Percentiles rank a stretch among this genome's conserved stretches.
Conservation (phyloP, 2,329 filamentous ascomycete species). For the Davidsoniella virescens region DNA sequence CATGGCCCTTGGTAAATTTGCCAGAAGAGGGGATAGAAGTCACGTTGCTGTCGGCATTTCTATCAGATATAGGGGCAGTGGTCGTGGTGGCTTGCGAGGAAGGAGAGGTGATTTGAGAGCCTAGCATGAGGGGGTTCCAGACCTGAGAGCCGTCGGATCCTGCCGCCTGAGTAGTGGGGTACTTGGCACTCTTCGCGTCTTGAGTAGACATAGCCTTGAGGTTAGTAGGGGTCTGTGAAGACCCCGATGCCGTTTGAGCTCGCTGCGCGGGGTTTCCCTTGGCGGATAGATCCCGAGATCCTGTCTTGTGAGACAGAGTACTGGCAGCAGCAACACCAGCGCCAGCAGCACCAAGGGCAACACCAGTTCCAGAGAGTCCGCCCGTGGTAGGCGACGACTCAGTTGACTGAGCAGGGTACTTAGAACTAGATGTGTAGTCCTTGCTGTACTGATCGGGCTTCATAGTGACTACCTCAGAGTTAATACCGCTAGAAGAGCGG, state of each 20-base stretch:
- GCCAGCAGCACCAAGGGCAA: neutral
- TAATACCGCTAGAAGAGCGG: neutral
- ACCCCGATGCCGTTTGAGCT: too few species aligned
- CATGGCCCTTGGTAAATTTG: neutral
- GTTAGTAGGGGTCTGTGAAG: too few species aligned
- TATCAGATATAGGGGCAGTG: neutral
- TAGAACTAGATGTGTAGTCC: neutral
- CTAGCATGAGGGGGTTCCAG: constrained; percentile 8
- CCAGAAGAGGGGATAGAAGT: neutral
- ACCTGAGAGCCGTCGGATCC: neutral
- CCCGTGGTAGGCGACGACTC: neutral
- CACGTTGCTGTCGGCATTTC: neutral
- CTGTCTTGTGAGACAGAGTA: neutral
- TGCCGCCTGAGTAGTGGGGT: neutral
- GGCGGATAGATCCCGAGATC: neutral
- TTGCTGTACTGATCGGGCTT: neutral
- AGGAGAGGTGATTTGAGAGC: neutral
- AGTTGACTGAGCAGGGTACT: neutral
- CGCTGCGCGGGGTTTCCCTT: neutral
- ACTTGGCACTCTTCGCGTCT: neutral
- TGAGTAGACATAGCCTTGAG: too few species aligned
- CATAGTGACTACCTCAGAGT: neutral
- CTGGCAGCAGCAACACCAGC: neutral
- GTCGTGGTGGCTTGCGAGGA: neutral
- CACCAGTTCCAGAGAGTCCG: neutral